Evolutionary conservation across 2,329 filamentous ascomycete species (phyloP).

Genomic region (Cylindrodendrum hubeiense): DNA sequence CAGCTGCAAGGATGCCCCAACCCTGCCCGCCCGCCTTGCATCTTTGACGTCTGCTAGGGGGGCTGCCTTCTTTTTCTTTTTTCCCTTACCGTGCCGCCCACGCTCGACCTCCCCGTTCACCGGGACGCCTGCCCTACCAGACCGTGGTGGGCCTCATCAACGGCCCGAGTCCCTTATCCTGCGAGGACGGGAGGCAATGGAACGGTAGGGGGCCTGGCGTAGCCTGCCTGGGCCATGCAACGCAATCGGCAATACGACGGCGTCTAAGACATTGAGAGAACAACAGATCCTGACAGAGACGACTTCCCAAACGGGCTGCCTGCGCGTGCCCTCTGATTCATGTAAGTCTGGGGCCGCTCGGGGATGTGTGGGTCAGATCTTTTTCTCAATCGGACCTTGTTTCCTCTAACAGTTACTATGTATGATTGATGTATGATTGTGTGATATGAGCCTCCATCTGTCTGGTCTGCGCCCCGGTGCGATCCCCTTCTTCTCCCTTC

Average conservation of each 20-base stretch:
- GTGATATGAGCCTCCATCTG: constrained; percentile 20
- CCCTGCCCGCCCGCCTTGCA: not conserved
- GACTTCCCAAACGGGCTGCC: constrained; percentile 5
- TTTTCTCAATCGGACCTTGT: constrained; percentile 12
- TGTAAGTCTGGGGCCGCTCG: constrained; percentile 1
- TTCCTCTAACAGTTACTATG: constrained; percentile 15
- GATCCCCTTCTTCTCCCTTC: constrained; percentile 8
- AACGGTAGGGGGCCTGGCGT: constrained; percentile 11
- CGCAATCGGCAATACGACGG: constrained; percentile 22
- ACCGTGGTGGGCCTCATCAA: constrained; percentile 22
- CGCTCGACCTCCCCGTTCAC: not conserved
- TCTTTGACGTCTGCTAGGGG: not conserved
- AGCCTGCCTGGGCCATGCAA: constrained; percentile 10
- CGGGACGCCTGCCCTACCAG: constrained; percentile 13
- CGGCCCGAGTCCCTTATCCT: constrained; percentile 24
- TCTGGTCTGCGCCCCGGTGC: not conserved
- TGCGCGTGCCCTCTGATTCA: constrained; percentile 19
- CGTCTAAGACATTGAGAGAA: constrained; percentile 4
- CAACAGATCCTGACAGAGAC: not conserved
- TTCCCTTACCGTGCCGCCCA: not conserved
- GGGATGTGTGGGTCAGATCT: not conserved
- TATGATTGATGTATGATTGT: not conserved
- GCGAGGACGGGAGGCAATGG: constrained; percentile 24
- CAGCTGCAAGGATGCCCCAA: constrained; percentile 7
- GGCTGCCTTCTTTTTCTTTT: not conserved